Conservation (phyloP, 345 rosid species). For the Lumnitzera racemosa region DNA sequence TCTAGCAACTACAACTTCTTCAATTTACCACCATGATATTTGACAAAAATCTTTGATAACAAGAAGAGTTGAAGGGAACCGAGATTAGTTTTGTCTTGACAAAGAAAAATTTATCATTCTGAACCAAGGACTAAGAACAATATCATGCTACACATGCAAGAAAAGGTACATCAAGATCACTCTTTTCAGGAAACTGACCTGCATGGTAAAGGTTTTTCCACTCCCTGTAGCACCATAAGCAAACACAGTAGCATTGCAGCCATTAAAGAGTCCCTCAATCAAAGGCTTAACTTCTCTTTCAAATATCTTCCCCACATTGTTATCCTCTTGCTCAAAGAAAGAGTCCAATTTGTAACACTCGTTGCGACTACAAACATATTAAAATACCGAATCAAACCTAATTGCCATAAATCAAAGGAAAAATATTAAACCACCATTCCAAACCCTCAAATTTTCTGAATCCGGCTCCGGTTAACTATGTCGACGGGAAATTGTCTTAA, state of each 20-base stretch:
- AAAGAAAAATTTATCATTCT: too few species aligned
- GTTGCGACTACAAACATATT: constrained; percentile 38
- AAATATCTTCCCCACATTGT: constrained; percentile 55
- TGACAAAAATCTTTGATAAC: too few species aligned
- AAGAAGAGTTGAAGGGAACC: too few species aligned
- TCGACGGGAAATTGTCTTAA: too few species aligned
- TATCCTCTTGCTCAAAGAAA: constrained; percentile 59
- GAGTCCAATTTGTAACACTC: constrained; percentile 77
- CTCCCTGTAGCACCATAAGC: constrained; percentile 97
- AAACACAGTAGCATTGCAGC: constrained; percentile 72
- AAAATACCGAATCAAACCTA: not conserved
- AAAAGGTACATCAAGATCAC: not conserved
- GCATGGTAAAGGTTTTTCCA: constrained; percentile 94
- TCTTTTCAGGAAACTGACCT: constrained; percentile 29
- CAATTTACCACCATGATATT: too few species aligned
- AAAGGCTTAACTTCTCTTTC: constrained; percentile 63
- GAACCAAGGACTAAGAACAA: too few species aligned
- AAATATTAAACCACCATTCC: not conserved
- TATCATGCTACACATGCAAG: too few species aligned
- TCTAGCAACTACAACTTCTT: too few species aligned
- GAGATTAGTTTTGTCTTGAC: too few species aligned
- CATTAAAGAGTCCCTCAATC: constrained; percentile 53
- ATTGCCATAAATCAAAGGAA: not conserved
- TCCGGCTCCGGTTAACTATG: too few species aligned
- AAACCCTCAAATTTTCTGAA: not conserved